These are phyloP conservation scores for Athelia psychrophila DNA, from an alignment of 1,284 basidiomycete species.

Conservation along the genomic window DNA sequence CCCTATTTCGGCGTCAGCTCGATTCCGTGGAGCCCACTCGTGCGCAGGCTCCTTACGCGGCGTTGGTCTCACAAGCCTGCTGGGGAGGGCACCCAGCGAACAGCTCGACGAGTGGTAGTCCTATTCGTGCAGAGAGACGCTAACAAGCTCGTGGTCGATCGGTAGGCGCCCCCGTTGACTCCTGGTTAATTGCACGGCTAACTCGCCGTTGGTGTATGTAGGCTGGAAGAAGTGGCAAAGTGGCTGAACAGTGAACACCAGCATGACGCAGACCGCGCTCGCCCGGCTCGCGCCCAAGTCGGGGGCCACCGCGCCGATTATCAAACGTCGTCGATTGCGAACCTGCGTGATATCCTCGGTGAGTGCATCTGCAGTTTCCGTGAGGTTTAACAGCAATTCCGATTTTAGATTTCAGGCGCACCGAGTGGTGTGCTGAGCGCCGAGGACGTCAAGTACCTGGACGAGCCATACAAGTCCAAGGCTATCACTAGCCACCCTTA, in stretches of 20 bases:
- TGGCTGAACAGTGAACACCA: conserved; percentile 29
- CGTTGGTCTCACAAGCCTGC: conserved; percentile 15
- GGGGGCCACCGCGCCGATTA: conserved; percentile 36
- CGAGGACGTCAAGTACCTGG: conserved; percentile 46
- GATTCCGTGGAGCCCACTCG: conserved; percentile 29
- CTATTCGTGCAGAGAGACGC: conserved; percentile 1
- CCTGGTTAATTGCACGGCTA: not conserved
- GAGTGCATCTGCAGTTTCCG: conserved; percentile 1
- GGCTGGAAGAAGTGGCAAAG: conserved; percentile 37
- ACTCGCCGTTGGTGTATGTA: conserved; percentile 4
- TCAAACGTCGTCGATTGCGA: conserved; percentile 33
- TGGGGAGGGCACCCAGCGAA: conserved; percentile 17
- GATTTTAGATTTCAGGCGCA: conserved; percentile 21
- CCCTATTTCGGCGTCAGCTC: conserved; percentile 17
- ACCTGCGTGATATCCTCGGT: conserved; percentile 34
- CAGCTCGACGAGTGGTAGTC: conserved; percentile 25
- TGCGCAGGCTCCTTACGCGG: conserved; percentile 25
- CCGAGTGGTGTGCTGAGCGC: conserved; percentile 35
- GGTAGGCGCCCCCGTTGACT: conserved; percentile 10
- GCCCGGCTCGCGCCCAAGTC: conserved; percentile 37
- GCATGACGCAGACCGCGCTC: conserved; percentile 41
- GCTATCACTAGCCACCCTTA: conserved; percentile 31
- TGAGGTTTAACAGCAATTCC: not conserved
- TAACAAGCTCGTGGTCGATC: conserved; percentile 8
- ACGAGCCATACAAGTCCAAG: conserved; percentile 39